Evolutionary conservation across 441 rosid genomes (phyloP), one percentile per base, ranked within the genome.

Genomic region (Viola pubescens): DNA sequence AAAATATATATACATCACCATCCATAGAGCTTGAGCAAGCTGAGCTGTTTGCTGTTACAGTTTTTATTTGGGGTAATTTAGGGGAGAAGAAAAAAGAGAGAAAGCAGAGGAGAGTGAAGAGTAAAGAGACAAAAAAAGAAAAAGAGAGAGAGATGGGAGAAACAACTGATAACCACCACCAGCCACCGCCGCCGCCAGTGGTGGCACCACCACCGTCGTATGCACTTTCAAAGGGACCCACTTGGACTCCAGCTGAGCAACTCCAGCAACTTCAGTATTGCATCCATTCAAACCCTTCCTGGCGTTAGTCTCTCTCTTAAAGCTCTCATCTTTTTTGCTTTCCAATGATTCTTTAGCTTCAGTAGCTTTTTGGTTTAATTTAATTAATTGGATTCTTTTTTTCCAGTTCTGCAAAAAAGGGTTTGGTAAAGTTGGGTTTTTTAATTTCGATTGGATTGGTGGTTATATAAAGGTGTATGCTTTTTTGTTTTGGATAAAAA

Each of bases 271-370:
- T 90, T 57, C 80, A 86, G 67, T 90, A 74, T 68, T 90, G 96
- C 91, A 90, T 90, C 91, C 86, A 88, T 71, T 88, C 97, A 60
- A 90, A 90, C 59, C 97, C 97, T 61, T 59, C 87, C 14, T 90
- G 97, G 97, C 75, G 97, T 90, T 59, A 79, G 94, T 86, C 67
- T 61, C 59, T 55, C 68, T 56, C 56, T 46, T 46, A 46, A 4
- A 6, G 38, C 50, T 64, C 51, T 56, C 65, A 3, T 45, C 14
- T 53, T 16, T 13, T 12, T 26, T 13, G 37, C 7, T 51, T 42
- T 57, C 8, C n/a, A 7, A 19, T 57, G 13, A 58, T 42, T 37
- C 38, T 7, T 19, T 37, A 50, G n/a, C 8, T 52, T 38, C 11
- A 4, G 14, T 11, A 19, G n/a, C 4, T 3, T 52, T n/a, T 0